Evolutionary conservation across 345 rosid genomes (phyloP).

Genomic region (Gossypium sturtianum): DNA sequence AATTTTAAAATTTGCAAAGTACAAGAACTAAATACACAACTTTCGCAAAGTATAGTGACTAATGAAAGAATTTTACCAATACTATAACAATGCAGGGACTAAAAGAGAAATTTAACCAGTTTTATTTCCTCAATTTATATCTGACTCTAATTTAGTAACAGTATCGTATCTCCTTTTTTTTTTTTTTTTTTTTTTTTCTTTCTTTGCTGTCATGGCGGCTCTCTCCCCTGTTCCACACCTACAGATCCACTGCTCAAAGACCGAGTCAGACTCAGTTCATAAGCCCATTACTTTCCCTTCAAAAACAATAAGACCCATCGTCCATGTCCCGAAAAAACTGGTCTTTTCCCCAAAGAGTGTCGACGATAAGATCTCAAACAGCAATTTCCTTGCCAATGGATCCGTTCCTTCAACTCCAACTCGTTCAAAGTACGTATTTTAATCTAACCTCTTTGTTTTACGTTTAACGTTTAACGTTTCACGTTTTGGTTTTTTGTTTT

Average conservation of each 20-base stretch:
- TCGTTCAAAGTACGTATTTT: conserved; percentile 29
- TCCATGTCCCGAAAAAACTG: conserved; percentile 17
- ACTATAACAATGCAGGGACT: too few relatives aligned
- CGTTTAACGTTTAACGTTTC: too few relatives aligned
- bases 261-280: conserved; percentile 16
- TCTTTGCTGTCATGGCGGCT: conserved; percentile 29
- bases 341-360: conserved; percentile 27
- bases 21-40: too few relatives aligned
- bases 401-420: conserved; percentile 22
- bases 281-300: conserved; percentile 18
- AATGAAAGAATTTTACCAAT: too few relatives aligned
- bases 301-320: conserved; percentile 11
- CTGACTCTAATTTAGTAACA: too few relatives aligned
- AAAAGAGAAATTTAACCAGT: too few relatives aligned
- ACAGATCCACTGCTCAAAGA: conserved; percentile 10
- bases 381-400: conserved; percentile 14
- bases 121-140: too few relatives aligned
- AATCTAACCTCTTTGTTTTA: neutral
- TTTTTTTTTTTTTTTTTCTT: too few relatives aligned
- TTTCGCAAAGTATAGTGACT: too few relatives aligned
- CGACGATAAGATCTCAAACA: conserved; percentile 26
- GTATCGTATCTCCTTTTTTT: too few relatives aligned
- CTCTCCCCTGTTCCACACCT: conserved; percentile 17
- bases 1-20: too few relatives aligned
- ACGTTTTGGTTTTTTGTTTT: too few relatives aligned